phyloP scores from a whole-genome alignment of 192 early-diverging fungal genomes.

The Spizellomyces punctatus region DNA sequence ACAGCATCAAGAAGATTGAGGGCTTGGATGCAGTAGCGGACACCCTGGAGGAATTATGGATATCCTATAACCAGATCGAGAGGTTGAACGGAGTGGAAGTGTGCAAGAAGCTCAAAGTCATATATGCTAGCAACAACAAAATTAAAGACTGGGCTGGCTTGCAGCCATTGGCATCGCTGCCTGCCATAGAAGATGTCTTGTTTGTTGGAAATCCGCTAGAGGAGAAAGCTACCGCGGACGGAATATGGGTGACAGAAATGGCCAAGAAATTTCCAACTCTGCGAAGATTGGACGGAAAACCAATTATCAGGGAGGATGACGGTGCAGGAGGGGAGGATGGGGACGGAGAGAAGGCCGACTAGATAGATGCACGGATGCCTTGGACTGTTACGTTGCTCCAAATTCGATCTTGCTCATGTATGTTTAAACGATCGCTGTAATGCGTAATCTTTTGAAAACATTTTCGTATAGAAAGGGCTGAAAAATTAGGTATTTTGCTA shows the following conservation, averaged over 20 bases:
- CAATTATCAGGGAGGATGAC: constrained; percentile 49
- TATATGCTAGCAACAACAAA: constrained; percentile 63
- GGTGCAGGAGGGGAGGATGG: constrained; percentile 19
- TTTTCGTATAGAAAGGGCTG: no score
- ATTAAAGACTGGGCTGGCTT: constrained; percentile 59
- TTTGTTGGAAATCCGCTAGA: constrained; percentile 57
- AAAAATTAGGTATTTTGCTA: no score
- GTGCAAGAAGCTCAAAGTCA: constrained; percentile 63
- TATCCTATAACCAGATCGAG: constrained; percentile 59
- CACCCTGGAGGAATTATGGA: constrained; percentile 62
- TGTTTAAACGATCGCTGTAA: no score
- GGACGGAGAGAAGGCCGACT: background rate
- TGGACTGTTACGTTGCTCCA: no score
- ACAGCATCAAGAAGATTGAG: constrained; percentile 61
- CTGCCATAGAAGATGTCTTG: constrained; percentile 53
- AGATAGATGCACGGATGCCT: no score
- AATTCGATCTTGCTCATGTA: no score
- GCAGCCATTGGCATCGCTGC: constrained; percentile 39
- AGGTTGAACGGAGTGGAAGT: constrained; percentile 56
- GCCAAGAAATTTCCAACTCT: constrained; percentile 51
- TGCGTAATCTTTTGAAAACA: no score
- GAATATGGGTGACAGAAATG: constrained; percentile 54
- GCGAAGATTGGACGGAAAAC: constrained; percentile 59
- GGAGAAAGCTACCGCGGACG: constrained; percentile 60
- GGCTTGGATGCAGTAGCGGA: constrained; percentile 59